A percentile compares a stretch with the other conserved stretches of the same genome.
phyloP scores from a whole-genome alignment of 129 eudicot genomes.

The Lactuca sativa region DNA sequence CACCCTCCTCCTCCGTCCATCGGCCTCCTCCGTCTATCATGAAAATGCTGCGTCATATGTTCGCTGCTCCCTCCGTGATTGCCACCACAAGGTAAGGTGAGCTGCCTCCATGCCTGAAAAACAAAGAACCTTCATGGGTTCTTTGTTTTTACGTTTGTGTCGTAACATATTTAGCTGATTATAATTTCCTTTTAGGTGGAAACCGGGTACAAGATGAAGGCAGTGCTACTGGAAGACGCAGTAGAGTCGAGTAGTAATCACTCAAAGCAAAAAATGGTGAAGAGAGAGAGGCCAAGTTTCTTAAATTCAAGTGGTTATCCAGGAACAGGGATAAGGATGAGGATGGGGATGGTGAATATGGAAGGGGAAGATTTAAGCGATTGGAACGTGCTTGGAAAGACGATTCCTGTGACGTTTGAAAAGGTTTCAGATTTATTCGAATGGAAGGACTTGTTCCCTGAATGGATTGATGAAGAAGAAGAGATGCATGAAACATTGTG shows the following conservation, averaged over 20 bases:
- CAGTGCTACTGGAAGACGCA: slow-evolving; percentile 38
- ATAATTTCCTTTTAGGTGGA: slow-evolving; percentile 38
- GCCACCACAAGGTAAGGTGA: slow-evolving; percentile 99
- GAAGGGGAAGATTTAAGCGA: slow-evolving; percentile 70
- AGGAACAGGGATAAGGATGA: slow-evolving; percentile 53
- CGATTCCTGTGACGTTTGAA: slow-evolving; percentile 40
- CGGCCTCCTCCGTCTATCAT: slow-evolving; percentile 41
- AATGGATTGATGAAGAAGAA: slow-evolving; percentile 97
- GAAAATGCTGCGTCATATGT: slow-evolving; percentile 46
- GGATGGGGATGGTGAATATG: slow-evolving; percentile 77
- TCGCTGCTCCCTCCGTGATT: slow-evolving; percentile 64
- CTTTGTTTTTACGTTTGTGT: not conserved
- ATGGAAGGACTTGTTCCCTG: slow-evolving; percentile 86
- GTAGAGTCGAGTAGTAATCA: slow-evolving; percentile 30
- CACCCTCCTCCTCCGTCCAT: slow-evolving; percentile 68
- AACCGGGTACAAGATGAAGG: slow-evolving; percentile 55
- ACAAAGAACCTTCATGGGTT: not conserved
- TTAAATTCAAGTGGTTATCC: slow-evolving; percentile 37
- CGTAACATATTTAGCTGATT: not conserved
- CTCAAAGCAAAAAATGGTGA: slow-evolving; percentile 33
- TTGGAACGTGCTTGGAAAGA: slow-evolving; percentile 57
- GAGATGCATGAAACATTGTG: slow-evolving; percentile 68
- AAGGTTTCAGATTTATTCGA: slow-evolving; percentile 56
- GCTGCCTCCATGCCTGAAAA: slow-evolving; percentile 28
- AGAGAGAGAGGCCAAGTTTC: slow-evolving; percentile 64